phyloP scores from a whole-genome alignment of 2,329 filamentous ascomycete species.

The Claviceps sp. region DNA sequence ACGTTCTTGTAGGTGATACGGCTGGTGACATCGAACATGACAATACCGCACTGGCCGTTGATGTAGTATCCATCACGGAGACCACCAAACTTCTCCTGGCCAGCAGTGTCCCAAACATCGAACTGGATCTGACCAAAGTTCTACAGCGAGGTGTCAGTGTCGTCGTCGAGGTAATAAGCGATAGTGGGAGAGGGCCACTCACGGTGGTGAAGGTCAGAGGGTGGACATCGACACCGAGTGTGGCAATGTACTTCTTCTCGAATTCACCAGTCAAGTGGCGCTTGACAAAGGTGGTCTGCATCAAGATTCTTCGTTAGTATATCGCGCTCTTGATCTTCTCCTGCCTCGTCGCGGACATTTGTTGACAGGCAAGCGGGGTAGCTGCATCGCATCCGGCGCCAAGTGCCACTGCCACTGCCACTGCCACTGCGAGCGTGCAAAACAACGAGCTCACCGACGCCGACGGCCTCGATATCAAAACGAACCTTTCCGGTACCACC shows the following conservation, averaged over 20 bases:
- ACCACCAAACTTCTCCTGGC: slow-evolving; percentile 99
- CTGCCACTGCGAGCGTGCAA: background rate
- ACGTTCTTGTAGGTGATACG: slow-evolving; percentile 99
- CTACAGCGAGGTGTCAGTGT: slow-evolving; percentile 22
- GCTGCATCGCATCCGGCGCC: slow-evolving; percentile 1
- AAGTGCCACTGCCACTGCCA: background rate
- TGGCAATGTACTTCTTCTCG: slow-evolving; percentile 99
- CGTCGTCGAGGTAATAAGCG: background rate
- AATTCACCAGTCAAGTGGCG: slow-evolving; percentile 99
- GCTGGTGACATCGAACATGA: slow-evolving; percentile 99
- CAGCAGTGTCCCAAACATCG: slow-evolving; percentile 98
- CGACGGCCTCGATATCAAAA: slow-evolving; percentile 7
- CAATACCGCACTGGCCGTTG: slow-evolving; percentile 99
- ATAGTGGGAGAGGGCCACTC: slow-evolving; percentile 33
- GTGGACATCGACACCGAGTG: slow-evolving; percentile 98
- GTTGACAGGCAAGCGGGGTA: slow-evolving; percentile 11
- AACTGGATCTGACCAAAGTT: slow-evolving; percentile 97
- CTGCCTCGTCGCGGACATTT: background rate
- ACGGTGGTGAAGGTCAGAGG: slow-evolving; percentile 96
- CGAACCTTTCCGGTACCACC: slow-evolving; percentile 96
- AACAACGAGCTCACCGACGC: slow-evolving; percentile 10
- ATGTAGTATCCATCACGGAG: slow-evolving; percentile 99
- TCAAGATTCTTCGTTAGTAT: slow-evolving; percentile 1
- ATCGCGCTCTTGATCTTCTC: background rate
- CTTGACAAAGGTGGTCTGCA: slow-evolving; percentile 98